Base-by-base conservation (phyloP, 2,329 filamentous ascomycete genomes). In the Coleophoma eucalyptorum region DNA sequence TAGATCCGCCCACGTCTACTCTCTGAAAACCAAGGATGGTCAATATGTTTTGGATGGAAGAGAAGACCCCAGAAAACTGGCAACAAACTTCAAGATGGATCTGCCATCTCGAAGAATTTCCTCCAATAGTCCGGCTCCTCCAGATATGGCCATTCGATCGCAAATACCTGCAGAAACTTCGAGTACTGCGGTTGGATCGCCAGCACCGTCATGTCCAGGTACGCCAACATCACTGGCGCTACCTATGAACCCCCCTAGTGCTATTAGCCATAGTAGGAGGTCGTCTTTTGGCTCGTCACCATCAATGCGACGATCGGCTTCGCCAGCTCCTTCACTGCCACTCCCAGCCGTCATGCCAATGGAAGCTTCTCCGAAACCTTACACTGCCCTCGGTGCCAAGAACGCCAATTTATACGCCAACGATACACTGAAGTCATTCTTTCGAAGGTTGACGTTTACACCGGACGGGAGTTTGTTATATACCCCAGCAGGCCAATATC, bases 1-100 rank as follows among this genome's bases (percentile, higher is more conserved):
- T 72, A 87, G 94, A 66, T 97, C 94, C 2, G 93, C 97, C 13
- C 95, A 99, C 69, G 94, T 99, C 59, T 99, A 99, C 73, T 93
- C 89, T 1, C 75, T 99, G 56, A 96, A 90, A 74, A 96, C 89
- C 19, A 99, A 97, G 65, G 94, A 99, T 62, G 94, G 94, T 31
- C 90, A 96, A 60, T 96, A 96, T 66, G 91, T 90, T 0, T 77
- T 99, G 52, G 77, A 72, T 50, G 76, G 78, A 51, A 76, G 83
- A 52, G 80, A 84, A 18, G 56, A 83, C 50, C 85, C 90, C 18
- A 84, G 87, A 66, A 83, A 92, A 67, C 79, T 97, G 56, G 86
- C 90, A 43, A 94, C 89, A 59, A 83, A 86, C 59, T 72, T 76
- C 60, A 86, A 83, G 72, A 93, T 95, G 76, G 94, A 99, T 68